A percentile compares a stretch with the other conserved stretches of the same genome.
Evolutionary conservation across 495 filamentous ascomycete genomes (phyloP).

Genomic region (Aspergillus cavernicola): DNA sequence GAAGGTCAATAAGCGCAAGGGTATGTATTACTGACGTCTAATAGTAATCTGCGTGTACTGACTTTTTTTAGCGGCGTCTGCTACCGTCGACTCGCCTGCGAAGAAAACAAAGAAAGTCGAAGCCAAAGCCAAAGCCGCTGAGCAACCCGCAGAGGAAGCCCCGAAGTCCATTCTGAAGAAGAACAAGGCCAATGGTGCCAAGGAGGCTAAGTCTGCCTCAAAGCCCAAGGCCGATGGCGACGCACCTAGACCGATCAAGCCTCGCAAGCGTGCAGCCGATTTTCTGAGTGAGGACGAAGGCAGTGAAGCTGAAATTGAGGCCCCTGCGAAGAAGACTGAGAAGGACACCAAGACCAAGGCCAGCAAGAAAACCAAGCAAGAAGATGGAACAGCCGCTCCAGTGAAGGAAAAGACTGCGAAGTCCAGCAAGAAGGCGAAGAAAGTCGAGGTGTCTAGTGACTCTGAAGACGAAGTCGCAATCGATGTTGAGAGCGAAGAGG

Average conservation of each 20-base stretch:
- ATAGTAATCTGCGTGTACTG: conserved; percentile 14
- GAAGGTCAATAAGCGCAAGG: conserved; percentile 70
- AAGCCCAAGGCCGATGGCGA: conserved; percentile 35
- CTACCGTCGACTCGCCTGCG: conserved; percentile 48
- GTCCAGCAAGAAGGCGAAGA: conserved; percentile 28
- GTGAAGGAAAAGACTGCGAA: conserved; percentile 34
- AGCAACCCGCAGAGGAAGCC: conserved; percentile 23
- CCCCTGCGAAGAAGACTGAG: conserved; percentile 18
- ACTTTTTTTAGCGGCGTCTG: conserved; percentile 26
- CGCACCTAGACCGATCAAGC: conserved; percentile 35
- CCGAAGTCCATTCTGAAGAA: conserved; percentile 42
- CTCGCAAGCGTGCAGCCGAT: conserved; percentile 55
- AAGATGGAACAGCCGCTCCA: conserved; percentile 25
- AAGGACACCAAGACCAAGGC: conserved; percentile 24
- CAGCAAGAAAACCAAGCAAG: conserved; percentile 42
- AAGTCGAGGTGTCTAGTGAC: conserved; percentile 27
- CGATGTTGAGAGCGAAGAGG: conserved; percentile 38
- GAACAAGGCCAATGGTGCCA: conserved; percentile 22
- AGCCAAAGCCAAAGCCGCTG: conserved; percentile 21
- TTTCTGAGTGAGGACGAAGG: conserved; percentile 46
- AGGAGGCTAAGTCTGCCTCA: conserved; percentile 22
- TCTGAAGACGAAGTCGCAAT: conserved; percentile 28
- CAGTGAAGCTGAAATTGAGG: conserved; percentile 24
- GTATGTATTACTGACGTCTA: conserved; percentile 37
- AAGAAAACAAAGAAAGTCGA: conserved; percentile 59